These are phyloP conservation scores for Termitomyces sp. DNA, from an alignment of 768 basidiomycete species.

Conservation along the genomic window DNA sequence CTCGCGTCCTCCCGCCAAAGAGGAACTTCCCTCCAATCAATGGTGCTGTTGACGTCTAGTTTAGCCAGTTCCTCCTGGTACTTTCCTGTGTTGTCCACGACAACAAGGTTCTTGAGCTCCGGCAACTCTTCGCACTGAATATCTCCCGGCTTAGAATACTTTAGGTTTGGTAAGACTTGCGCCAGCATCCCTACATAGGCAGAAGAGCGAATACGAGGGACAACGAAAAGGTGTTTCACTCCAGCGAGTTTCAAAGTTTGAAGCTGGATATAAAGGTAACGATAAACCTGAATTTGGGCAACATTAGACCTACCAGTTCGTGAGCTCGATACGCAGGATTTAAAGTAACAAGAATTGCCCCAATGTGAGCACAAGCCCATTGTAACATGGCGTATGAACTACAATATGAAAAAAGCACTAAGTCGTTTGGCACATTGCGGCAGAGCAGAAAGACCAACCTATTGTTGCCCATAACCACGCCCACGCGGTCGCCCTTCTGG, in stretches of 20 bases:
- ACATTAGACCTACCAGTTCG: constrained; percentile 55
- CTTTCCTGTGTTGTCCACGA: constrained; percentile 59
- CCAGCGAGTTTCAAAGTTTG: constrained; percentile 59
- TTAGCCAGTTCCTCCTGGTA: constrained; percentile 33
- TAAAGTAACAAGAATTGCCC: constrained; percentile 79
- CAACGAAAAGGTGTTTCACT: constrained; percentile 67
- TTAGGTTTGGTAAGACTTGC: constrained; percentile 54
- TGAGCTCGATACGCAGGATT: constrained; percentile 76
- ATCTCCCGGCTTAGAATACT: constrained; percentile 43
- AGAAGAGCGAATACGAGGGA: constrained; percentile 65
- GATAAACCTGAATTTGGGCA: too few relatives aligned
- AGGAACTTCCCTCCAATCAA: constrained; percentile 72
- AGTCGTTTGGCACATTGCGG: neutral
- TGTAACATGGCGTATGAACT: constrained; percentile 80
- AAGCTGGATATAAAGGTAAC: constrained; percentile 36
- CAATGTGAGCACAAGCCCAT: constrained; percentile 83
- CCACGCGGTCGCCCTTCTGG: constrained; percentile 72
- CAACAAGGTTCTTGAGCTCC: constrained; percentile 55
- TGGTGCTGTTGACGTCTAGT: constrained; percentile 42
- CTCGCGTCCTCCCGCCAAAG: constrained; percentile 58
- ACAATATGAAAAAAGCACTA: neutral
- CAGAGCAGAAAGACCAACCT: constrained; percentile 44
- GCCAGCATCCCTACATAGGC: constrained; percentile 59
- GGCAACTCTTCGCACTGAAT: constrained; percentile 61
- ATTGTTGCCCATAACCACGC: constrained; percentile 81